Conservation (phyloP, 2,329 filamentous ascomycete species). For the Penicillium crustosum region DNA sequence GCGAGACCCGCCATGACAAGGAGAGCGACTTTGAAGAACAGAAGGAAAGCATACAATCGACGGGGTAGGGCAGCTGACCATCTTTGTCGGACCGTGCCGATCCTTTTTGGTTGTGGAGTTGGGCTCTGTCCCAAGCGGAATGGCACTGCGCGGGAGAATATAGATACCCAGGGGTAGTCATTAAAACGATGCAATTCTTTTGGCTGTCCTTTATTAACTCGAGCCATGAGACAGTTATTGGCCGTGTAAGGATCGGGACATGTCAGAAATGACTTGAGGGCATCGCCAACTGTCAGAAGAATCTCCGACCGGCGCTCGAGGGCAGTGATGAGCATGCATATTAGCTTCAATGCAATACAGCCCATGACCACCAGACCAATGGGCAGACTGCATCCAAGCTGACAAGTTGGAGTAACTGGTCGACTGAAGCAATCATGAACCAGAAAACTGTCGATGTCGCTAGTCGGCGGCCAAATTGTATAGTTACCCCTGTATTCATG, state of each 20-base stretch:
- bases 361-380: not conserved
- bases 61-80: not conserved
- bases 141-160: not conserved
- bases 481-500: not conserved
- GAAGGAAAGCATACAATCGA: not conserved
- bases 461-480: not conserved
- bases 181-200: not conserved
- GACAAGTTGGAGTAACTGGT: not conserved
- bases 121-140: not conserved
- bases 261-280: not conserved
- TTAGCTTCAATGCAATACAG: not conserved
- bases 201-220: not conserved
- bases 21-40: not conserved
- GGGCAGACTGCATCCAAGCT: not conserved
- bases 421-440: not conserved
- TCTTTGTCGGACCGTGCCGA: not conserved
- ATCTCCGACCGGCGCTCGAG: not conserved
- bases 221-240: constrained; percentile 1
- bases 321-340: not conserved
- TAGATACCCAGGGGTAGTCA: not conserved
- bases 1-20: not conserved
- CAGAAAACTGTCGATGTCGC: too few relatives aligned
- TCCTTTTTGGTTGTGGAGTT: not conserved
- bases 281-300: not conserved
- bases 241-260: not conserved